Conservation (phyloP, 768 basidiomycete species). For the Leccinum imitatum region DNA sequence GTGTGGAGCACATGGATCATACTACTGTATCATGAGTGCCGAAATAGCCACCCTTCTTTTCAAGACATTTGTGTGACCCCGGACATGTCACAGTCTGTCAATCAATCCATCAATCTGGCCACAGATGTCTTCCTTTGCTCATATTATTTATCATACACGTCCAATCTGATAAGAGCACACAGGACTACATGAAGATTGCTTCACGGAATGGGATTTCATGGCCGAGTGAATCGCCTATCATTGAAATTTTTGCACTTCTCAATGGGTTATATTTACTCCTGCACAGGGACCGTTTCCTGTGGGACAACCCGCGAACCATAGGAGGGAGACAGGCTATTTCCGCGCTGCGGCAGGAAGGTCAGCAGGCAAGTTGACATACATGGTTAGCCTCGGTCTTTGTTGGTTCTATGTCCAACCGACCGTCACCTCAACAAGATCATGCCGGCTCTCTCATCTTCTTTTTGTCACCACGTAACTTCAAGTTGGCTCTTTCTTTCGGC, state of each 20-base stretch:
- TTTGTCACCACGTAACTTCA: neutral
- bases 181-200: constrained; percentile 1
- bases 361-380: constrained; percentile 3
- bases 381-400: constrained; percentile 14
- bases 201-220: constrained; percentile 25
- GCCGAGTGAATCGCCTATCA: constrained; percentile 16
- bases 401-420: neutral
- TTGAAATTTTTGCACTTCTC: constrained; percentile 10
- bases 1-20: neutral
- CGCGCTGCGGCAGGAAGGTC: constrained; percentile 12
- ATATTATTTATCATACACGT: neutral
- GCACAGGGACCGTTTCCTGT: constrained; percentile 2
- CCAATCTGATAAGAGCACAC: constrained; percentile 1
- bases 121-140: constrained; percentile 3
- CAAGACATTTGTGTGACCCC: constrained; percentile 4
- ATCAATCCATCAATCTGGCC: constrained; percentile 13
- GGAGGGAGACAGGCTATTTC: constrained; percentile 18
- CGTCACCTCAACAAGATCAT: neutral
- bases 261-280: constrained; percentile 4
- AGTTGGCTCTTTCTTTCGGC: neutral
- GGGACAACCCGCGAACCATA: constrained; percentile 17
- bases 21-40: neutral
- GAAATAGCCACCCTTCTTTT: neutral
- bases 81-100: neutral
- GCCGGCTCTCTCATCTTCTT: neutral